Evolutionary conservation across 208 protist genomes (phyloP).

Genomic region (Trypanosomatidae sp.): DNA sequence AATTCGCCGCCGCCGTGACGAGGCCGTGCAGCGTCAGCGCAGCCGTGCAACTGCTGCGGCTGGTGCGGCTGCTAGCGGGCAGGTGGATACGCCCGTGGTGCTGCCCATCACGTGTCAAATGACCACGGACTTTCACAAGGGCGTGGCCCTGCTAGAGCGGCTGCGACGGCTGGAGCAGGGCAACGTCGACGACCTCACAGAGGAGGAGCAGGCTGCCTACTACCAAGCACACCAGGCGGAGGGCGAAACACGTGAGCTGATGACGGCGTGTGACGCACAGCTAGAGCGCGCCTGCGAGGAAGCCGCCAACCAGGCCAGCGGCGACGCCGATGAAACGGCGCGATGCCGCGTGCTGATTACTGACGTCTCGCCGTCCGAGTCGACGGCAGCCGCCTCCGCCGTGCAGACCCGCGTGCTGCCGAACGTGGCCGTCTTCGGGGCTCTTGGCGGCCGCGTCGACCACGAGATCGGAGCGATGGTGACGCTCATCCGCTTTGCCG

Average conservation of each 20-base stretch:
- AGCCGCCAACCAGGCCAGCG: constrained; percentile 10
- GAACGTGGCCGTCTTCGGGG: constrained; percentile 56
- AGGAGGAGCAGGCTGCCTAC: not conserved
- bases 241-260: constrained; percentile 2
- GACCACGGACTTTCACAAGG: constrained; percentile 84
- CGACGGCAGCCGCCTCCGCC: not conserved
- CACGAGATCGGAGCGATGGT: constrained; percentile 62
- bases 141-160: constrained; percentile 44
- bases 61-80: too few relatives aligned
- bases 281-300: too few relatives aligned
- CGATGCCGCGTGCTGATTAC: constrained; percentile 13
- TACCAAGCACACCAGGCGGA: not conserved
- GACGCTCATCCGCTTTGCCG: constrained; percentile 30
- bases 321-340: constrained; percentile 6
- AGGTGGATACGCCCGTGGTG: constrained; percentile 1
- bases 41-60: too few relatives aligned
- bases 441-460: constrained; percentile 76
- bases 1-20: constrained; percentile 28
- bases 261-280: constrained; percentile 5
- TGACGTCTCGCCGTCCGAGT: constrained; percentile 3
- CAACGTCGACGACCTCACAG: not conserved
- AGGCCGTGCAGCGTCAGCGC: not conserved
- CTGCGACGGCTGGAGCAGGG: constrained; percentile 18
- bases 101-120: constrained; percentile 69
- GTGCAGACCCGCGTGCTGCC: constrained; percentile 44